Evolutionary conservation across 805 yeast genomes (phyloP), one percentile per base, ranked within the genome.

Genomic region (Candida pseudoglaebosa): DNA sequence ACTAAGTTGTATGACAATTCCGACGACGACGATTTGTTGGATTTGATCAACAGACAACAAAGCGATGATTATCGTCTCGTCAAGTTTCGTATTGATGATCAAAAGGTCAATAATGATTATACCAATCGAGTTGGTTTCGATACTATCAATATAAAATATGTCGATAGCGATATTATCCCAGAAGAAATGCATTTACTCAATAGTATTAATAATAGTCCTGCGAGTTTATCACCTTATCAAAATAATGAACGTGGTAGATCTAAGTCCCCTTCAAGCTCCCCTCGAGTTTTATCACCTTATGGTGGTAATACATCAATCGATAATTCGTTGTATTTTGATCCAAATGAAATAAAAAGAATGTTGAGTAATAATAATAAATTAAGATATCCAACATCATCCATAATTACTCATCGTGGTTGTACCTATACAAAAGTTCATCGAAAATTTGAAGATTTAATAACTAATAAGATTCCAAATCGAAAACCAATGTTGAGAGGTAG

Each of bases 121-220:
- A 38, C 48, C 13, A 59, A 59, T 21, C 54, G 77, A 34, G 79
- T 77, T 2, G 70, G 78, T 2, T 77, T 76, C 48, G 81, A 77
- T 53, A 75, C 82, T 13, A 71, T 77, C 14, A 67, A 75, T 40
- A 37, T 67, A 18, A 55, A 56, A 39, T 60, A 48, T 24, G 52
- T 48, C 28, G 51, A 41, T 21, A 31, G 37, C 17, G 45, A 33
- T n/a, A n/a, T 13, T 4, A 33, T 22, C 7, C 46, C 13, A 33
- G 47, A 42, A 24, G 29, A 10, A 6, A 26, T 26, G 29, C 6
- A 5, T 13, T 22, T 22, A 12, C 12, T 22, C 26, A 22, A 22
- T 12, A 22, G 26, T 12, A 22, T 8, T 12, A 12, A 22, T 8
- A 10, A 10, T 13, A 10, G 13, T 26, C n/a, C n/a, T n/a, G n/a